Percentiles rank a stretch among this genome's conserved stretches.
phyloP scores from a whole-genome alignment of 768 basidiomycete species.

The Saitozyma podzolica region DNA sequence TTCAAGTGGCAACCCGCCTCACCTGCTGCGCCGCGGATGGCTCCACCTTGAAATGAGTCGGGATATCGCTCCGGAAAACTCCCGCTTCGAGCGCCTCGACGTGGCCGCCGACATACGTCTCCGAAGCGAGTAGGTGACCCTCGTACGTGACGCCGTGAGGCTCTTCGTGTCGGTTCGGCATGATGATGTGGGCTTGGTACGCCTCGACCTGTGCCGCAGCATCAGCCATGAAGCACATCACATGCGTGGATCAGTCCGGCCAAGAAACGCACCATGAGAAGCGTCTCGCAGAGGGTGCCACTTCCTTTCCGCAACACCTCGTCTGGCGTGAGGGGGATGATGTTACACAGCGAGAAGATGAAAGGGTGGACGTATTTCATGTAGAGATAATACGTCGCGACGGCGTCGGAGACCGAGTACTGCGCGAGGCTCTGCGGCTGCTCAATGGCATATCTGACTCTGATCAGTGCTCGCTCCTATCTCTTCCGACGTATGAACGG shows the following conservation, averaged over 20 bases:
- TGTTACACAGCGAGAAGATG: slow-evolving; percentile 98
- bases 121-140: slow-evolving; percentile 92
- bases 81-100: slow-evolving; percentile 98
- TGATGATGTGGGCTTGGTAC: slow-evolving; percentile 83
- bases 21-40: slow-evolving; percentile 84
- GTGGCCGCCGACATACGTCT: slow-evolving; percentile 98
- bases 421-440: slow-evolving; percentile 91
- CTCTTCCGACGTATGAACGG: not conserved
- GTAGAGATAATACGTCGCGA: slow-evolving; percentile 99
- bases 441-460: slow-evolving; percentile 85
- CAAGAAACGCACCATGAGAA: slow-evolving; percentile 76
- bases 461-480: not conserved
- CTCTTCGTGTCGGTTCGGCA: slow-evolving; percentile 97
- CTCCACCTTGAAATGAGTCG: slow-evolving; percentile 90
- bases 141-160: slow-evolving; percentile 87
- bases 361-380: slow-evolving; percentile 99
- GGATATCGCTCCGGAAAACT: slow-evolving; percentile 94
- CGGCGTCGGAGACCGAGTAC: slow-evolving; percentile 99
- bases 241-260: not conserved
- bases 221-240: slow-evolving; percentile 1
- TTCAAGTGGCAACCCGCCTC: slow-evolving; percentile 14
- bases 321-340: slow-evolving; percentile 94
- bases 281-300: slow-evolving; percentile 94
- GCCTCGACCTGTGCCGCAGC: slow-evolving; percentile 79
- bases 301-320: slow-evolving; percentile 94